Conservation (phyloP, 164 flowering plant species). For the Cinnamomum micranthum region DNA sequence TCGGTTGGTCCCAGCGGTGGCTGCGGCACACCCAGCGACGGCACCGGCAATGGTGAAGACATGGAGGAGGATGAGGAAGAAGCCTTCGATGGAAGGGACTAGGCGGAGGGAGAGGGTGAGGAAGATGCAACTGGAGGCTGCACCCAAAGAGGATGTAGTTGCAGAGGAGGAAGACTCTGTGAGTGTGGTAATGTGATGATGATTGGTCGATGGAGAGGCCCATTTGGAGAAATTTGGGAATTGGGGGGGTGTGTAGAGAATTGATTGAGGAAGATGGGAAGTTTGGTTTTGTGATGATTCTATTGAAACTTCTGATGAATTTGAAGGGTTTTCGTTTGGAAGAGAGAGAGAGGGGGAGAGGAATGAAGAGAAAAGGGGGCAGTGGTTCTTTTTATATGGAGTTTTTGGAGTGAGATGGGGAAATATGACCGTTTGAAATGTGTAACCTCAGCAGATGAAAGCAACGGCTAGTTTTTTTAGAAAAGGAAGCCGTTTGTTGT, state of each 20-base stretch:
- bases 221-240: slow-evolving; percentile 13
- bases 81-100: slow-evolving; percentile 55
- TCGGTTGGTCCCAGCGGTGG: slow-evolving; percentile 33
- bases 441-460: background rate
- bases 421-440: background rate
- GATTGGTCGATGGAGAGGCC: slow-evolving; percentile 21
- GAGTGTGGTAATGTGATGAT: slow-evolving; percentile 42
- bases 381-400: background rate
- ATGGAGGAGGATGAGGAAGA: slow-evolving; percentile 79
- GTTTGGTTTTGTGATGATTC: background rate
- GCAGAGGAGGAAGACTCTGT: slow-evolving; percentile 61
- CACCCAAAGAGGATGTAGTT: slow-evolving; percentile 80
- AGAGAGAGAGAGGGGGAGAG: background rate
- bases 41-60: slow-evolving; percentile 51
- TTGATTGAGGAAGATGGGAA: background rate
- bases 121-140: slow-evolving; percentile 84
- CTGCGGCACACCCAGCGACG: slow-evolving; percentile 44
- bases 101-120: slow-evolving; percentile 77
- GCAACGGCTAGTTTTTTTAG: background rate
- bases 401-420: background rate
- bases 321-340: no score
- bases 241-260: background rate
- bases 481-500: no score
- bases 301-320: background rate
- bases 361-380: background rate